phyloP scores from a whole-genome alignment of 768 basidiomycete species.

The Cubamyces lactineus region DNA sequence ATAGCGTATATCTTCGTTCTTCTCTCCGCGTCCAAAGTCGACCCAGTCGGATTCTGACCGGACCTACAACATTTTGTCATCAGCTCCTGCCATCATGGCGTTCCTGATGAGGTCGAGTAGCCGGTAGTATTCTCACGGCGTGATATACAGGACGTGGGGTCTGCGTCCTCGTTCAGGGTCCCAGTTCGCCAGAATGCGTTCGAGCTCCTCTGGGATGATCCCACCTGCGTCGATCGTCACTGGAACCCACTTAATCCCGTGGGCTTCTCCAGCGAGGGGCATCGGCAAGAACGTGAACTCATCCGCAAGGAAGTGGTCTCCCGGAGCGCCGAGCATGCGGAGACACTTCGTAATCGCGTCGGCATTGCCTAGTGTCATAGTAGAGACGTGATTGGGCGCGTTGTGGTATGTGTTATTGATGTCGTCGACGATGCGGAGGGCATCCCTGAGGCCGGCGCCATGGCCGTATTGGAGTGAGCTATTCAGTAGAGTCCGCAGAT shows the following conservation, averaged over 20 bases:
- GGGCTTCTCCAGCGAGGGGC: conserved; percentile 42
- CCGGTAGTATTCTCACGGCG: conserved; percentile 41
- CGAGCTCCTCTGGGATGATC: conserved; percentile 52
- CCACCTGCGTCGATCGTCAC: conserved; percentile 53
- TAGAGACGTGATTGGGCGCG: conserved; percentile 37
- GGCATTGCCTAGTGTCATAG: conserved; percentile 43
- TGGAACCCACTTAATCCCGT: conserved; percentile 45
- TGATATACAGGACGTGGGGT: conserved; percentile 53
- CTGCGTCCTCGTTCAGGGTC: conserved; percentile 47
- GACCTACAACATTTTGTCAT: conserved; percentile 13
- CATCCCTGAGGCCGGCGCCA: conserved; percentile 37
- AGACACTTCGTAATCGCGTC: conserved; percentile 46
- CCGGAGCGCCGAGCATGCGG: conserved; percentile 42
- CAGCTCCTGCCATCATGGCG: too few species aligned
- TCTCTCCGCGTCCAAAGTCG: conserved; percentile 47
- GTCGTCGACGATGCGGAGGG: conserved; percentile 35
- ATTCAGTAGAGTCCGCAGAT: conserved; percentile 29
- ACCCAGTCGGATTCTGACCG: conserved; percentile 55
- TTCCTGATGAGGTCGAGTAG: too few species aligned
- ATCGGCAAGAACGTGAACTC: conserved; percentile 47
- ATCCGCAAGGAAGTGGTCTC: conserved; percentile 47
- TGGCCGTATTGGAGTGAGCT: conserved; percentile 40
- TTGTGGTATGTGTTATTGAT: conserved; percentile 39
- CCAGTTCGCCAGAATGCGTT: conserved; percentile 47
- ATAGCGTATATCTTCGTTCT: conserved; percentile 51